Conservation (phyloP, 257 asterid species). For the Schizonepeta tenuifolia region DNA sequence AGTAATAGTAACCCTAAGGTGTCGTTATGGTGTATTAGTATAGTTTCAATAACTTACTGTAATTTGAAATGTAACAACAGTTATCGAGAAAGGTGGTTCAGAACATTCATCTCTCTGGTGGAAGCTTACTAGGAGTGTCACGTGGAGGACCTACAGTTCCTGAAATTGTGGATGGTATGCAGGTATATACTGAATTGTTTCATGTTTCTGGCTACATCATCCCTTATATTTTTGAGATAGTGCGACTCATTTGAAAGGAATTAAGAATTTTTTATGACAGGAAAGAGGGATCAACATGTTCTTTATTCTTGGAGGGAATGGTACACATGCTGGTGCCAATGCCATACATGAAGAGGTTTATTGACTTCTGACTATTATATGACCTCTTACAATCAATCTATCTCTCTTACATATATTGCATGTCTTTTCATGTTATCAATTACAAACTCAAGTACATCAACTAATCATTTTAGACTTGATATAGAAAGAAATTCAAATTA, state of each 20-base stretch:
- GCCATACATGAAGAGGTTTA: constrained; percentile 93
- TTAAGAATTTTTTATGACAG: constrained; percentile 49
- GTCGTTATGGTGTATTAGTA: constrained; percentile 16
- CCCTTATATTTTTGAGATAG: not conserved
- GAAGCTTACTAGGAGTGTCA: constrained; percentile 96
- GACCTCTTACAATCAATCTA: constrained; percentile 18
- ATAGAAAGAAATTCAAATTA: not conserved
- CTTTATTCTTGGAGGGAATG: constrained; percentile 97
- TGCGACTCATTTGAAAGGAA: constrained; percentile 25
- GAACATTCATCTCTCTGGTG: constrained; percentile 95
- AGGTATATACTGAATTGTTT: constrained; percentile 48
- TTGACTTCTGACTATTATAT: constrained; percentile 20
- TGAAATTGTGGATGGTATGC: constrained; percentile 86
- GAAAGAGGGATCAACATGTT: constrained; percentile 93
- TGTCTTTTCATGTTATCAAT: constrained; percentile 11
- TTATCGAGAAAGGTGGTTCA: constrained; percentile 89
- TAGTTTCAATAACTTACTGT: not conserved
- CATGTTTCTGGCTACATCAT: constrained; percentile 9
- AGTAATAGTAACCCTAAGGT: constrained; percentile 20
- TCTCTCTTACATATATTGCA: constrained; percentile 6
- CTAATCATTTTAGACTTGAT: constrained; percentile 5
- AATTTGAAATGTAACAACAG: constrained; percentile 44
- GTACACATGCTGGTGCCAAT: constrained; percentile 98
- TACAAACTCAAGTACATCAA: constrained; percentile 9
- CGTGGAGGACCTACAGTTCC: constrained; percentile 91